These are phyloP conservation scores for Emergomyces orientalis DNA, from an alignment of 2,329 filamentous ascomycete species.

Conservation along the genomic window DNA sequence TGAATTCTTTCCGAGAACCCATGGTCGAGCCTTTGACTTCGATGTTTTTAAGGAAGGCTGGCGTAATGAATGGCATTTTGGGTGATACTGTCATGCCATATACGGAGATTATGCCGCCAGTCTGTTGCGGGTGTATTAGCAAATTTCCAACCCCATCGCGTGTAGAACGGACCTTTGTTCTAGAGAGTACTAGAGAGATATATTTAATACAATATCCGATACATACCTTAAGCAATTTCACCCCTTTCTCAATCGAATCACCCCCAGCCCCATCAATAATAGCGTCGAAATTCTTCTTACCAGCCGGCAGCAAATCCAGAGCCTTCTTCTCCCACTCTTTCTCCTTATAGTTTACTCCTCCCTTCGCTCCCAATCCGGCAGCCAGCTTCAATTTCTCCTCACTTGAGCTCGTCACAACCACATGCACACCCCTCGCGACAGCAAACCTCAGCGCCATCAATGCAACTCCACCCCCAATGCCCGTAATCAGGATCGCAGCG, in stretches of 20 bases:
- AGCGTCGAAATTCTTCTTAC: constrained; percentile 62
- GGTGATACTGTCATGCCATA: constrained; percentile 89
- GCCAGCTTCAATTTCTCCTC: constrained; percentile 67
- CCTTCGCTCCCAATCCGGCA: constrained; percentile 59
- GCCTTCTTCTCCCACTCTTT: constrained; percentile 74
- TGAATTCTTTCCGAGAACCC: constrained; percentile 82
- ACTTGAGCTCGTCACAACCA: constrained; percentile 72
- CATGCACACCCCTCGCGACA: constrained; percentile 60
- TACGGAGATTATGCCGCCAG: constrained; percentile 70
- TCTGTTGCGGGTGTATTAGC: constrained; percentile 27
- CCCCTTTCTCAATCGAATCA: constrained; percentile 62
- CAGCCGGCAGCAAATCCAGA: constrained; percentile 47
- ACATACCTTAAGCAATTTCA: constrained; percentile 56
- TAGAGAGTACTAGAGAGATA: neutral
- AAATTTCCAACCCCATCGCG: neutral
- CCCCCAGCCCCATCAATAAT: constrained; percentile 88
- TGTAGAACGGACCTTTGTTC: neutral
- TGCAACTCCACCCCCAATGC: constrained; percentile 87
- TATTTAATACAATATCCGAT: constrained; percentile 15
- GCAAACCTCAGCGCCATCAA: constrained; percentile 73
- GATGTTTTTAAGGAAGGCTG: constrained; percentile 74
- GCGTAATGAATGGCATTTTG: constrained; percentile 79
- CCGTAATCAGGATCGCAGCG: constrained; percentile 73
- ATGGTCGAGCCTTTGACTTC: constrained; percentile 82
- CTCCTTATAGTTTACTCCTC: constrained; percentile 74